Conservation (phyloP, 495 filamentous ascomycete genomes). For the Penicillium dipodomyicola region DNA sequence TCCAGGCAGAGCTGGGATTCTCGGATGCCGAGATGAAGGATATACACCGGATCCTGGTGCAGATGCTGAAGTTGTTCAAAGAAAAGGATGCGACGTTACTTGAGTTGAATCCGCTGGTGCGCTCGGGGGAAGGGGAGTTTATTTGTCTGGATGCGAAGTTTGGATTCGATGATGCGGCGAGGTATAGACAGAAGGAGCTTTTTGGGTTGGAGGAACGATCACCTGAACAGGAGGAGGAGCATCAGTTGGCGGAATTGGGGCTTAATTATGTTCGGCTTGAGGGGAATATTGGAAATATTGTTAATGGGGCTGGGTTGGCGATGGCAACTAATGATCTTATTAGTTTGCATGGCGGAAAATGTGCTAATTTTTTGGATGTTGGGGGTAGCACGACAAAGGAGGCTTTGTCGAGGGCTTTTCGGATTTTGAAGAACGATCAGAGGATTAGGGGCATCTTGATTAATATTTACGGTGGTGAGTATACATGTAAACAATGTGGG, state of each 20-base stretch:
- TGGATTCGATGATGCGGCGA: slow-evolving; percentile 28
- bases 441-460: slow-evolving; percentile 28
- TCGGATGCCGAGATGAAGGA: slow-evolving; percentile 23
- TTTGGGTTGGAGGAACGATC: slow-evolving; percentile 25
- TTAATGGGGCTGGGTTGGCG: slow-evolving; percentile 37
- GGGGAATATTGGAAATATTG: slow-evolving; percentile 36
- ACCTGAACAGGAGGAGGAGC: slow-evolving; percentile 19
- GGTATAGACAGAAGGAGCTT: slow-evolving; percentile 26
- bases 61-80: slow-evolving; percentile 29
- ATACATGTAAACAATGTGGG: not conserved
- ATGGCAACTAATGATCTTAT: slow-evolving; percentile 41
- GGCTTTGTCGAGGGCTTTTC: slow-evolving; percentile 31
- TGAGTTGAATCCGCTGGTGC: slow-evolving; percentile 37
- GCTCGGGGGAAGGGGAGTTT: slow-evolving; percentile 26
- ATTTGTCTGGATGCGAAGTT: slow-evolving; percentile 35
- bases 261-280: slow-evolving; percentile 33
- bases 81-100: slow-evolving; percentile 37
- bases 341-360: slow-evolving; percentile 25
- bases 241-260: slow-evolving; percentile 25
- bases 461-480: slow-evolving; percentile 38
- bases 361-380: slow-evolving; percentile 37
- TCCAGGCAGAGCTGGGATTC: slow-evolving; percentile 28
- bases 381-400: slow-evolving; percentile 30
- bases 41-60: slow-evolving; percentile 24
- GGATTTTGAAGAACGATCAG: slow-evolving; percentile 25